Conservation (phyloP, 2,329 filamentous ascomycete species). For the Pseudogymnoascus sp. region DNA sequence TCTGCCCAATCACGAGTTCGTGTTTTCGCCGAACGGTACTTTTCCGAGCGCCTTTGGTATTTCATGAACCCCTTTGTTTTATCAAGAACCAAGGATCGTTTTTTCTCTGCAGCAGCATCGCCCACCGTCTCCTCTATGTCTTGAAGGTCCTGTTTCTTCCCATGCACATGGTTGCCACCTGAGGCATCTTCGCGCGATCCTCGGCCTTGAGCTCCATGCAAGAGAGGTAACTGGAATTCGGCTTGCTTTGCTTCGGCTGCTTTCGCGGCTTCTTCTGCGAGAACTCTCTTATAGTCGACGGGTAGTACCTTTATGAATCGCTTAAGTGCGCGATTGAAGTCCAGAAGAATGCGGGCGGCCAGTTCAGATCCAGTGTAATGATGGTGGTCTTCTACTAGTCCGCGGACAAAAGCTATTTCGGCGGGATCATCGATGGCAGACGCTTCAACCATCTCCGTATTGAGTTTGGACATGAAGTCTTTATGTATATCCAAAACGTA, state of each 20-base stretch:
- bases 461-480: slow-evolving; percentile 89
- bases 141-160: slow-evolving; percentile 58
- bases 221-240: slow-evolving; percentile 70
- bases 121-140: slow-evolving; percentile 90
- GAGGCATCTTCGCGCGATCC: slow-evolving; percentile 38
- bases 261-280: slow-evolving; percentile 78
- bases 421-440: slow-evolving; percentile 72
- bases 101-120: slow-evolving; percentile 79
- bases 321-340: slow-evolving; percentile 84
- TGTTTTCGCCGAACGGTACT: slow-evolving; percentile 78
- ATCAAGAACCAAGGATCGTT: slow-evolving; percentile 84
- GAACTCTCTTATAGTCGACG: slow-evolving; percentile 90
- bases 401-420: slow-evolving; percentile 84
- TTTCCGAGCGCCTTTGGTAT: slow-evolving; percentile 85
- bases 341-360: slow-evolving; percentile 84
- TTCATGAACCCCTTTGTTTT: slow-evolving; percentile 98
- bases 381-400: slow-evolving; percentile 91
- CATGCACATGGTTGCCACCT: slow-evolving; percentile 48
- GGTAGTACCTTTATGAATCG: slow-evolving; percentile 92
- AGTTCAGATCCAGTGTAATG: slow-evolving; percentile 96
- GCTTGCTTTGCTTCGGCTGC: slow-evolving; percentile 76
- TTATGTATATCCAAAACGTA: slow-evolving; percentile 85
- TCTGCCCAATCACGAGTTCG: slow-evolving; percentile 91
- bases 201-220: slow-evolving; percentile 54
- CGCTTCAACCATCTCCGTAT: slow-evolving; percentile 94